These are phyloP conservation scores for Hypericum perforatum DNA, from an alignment of 345 rosid genomes.

Conservation along the genomic window DNA sequence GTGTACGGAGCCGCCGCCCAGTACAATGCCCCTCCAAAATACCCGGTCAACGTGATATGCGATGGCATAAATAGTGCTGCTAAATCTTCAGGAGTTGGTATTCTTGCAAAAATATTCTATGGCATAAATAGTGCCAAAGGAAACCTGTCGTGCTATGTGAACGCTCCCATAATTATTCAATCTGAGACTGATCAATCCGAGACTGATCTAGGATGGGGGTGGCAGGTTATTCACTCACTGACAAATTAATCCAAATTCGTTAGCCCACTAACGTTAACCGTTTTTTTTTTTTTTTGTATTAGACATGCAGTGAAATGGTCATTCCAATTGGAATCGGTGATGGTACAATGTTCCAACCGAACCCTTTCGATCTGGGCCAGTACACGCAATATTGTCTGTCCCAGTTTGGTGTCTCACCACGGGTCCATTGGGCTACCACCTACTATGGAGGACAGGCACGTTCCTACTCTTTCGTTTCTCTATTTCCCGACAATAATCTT, in stretches of 20 bases:
- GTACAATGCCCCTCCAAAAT: not conserved
- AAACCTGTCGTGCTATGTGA: not conserved
- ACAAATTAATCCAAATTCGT: too few species aligned
- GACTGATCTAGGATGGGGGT: not conserved
- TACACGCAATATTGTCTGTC: not conserved
- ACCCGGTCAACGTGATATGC: not conserved
- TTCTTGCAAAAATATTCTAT: not conserved
- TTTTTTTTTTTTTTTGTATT: not conserved
- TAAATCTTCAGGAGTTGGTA: not conserved
- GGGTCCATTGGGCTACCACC: conserved; percentile 11
- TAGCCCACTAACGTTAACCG: too few species aligned
- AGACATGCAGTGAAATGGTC: conserved; percentile 4
- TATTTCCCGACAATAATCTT: too few species aligned
- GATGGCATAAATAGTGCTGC: not conserved
- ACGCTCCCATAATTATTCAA: not conserved
- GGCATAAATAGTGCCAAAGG: not conserved
- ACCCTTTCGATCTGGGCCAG: not conserved
- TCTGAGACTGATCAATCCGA: not conserved
- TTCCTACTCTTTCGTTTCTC: not conserved
- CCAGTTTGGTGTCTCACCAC: conserved; percentile 1
- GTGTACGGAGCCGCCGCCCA: not conserved
- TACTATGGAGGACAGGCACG: conserved; percentile 13
- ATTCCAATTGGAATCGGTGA: not conserved
- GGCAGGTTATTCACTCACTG: not conserved
- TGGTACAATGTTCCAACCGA: conserved; percentile 11